These are phyloP conservation scores for Casuarina cunninghamiana DNA, from an alignment of 306 rosid species.

Conservation along the genomic window DNA sequence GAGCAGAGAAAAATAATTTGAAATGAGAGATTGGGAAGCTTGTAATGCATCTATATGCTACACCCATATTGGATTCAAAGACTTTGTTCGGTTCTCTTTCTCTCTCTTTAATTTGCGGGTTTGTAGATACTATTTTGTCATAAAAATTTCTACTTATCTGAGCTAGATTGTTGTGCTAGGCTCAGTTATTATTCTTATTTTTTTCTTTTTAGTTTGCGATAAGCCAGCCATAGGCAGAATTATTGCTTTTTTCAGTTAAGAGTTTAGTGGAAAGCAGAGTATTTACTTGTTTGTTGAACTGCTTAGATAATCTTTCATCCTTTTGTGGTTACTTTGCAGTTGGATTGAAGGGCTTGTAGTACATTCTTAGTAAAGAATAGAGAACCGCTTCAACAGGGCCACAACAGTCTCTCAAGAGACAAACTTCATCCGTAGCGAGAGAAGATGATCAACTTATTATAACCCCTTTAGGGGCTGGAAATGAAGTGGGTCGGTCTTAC, in stretches of 20 bases:
- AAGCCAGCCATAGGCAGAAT: not conserved
- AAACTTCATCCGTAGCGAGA: conserved; percentile 43
- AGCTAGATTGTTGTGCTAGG: not conserved
- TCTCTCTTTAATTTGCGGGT: not conserved
- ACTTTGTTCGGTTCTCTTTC: not conserved
- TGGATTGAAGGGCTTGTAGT: not conserved
- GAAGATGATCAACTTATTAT: conserved; percentile 73
- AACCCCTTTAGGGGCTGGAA: conserved; percentile 90
- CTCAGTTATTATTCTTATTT: not conserved
- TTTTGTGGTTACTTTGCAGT: not conserved
- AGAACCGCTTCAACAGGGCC: conserved; percentile 48
- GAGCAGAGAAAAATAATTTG: not conserved
- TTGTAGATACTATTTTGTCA: not conserved
- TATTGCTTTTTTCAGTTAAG: not conserved
- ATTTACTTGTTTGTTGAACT: not conserved
- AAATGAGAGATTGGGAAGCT: too few species aligned
- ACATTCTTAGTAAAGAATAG: not conserved
- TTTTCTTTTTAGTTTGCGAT: not conserved
- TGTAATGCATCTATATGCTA: too few species aligned
- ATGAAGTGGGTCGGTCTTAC: conserved; percentile 93
- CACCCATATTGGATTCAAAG: too few species aligned
- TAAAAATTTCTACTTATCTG: not conserved
- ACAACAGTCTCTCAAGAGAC: conserved; percentile 51
- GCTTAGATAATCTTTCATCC: not conserved
- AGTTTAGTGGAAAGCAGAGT: not conserved